Conservation (phyloP, 495 filamentous ascomycete species). For the Geopyxis carbonaria region DNA sequence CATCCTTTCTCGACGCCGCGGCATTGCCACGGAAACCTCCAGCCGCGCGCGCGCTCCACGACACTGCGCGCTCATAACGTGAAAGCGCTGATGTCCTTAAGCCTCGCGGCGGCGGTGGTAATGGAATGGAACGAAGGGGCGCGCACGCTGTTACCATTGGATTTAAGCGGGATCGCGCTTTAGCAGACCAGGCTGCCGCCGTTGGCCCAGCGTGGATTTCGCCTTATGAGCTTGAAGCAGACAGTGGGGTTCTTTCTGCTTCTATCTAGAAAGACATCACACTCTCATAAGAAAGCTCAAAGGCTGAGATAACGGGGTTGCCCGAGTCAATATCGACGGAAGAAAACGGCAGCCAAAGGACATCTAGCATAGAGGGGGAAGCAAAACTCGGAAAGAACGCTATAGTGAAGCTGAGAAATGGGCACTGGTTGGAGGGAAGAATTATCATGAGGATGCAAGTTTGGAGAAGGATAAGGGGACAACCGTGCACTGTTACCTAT, state of each 20-base stretch:
- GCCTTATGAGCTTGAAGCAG: slow-evolving; percentile 59
- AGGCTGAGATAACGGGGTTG: slow-evolving; percentile 70
- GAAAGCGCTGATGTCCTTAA: too few relatives aligned
- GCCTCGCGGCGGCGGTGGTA: too few relatives aligned
- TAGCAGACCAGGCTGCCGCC: slow-evolving; percentile 56
- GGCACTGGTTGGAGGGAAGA: slow-evolving; percentile 65
- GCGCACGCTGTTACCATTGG: too few relatives aligned
- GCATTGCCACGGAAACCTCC: too few relatives aligned
- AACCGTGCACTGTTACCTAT: slow-evolving; percentile 64
- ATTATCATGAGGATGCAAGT: slow-evolving; percentile 50
- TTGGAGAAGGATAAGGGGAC: slow-evolving; percentile 33
- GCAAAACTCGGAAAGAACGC: slow-evolving; percentile 71
- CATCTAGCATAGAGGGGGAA: slow-evolving; percentile 70
- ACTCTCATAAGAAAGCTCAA: too few relatives aligned
- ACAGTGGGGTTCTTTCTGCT: slow-evolving; percentile 61
- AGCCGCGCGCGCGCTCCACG: too few relatives aligned
- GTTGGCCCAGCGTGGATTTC: slow-evolving; percentile 52
- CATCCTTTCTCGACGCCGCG: too few relatives aligned
- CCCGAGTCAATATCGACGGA: slow-evolving; percentile 77
- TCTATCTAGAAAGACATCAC: slow-evolving; percentile 62
- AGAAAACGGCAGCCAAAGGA: slow-evolving; percentile 74
- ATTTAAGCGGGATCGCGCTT: slow-evolving; percentile 76
- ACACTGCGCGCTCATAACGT: too few relatives aligned
- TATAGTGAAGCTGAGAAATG: slow-evolving; percentile 84
- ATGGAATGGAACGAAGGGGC: too few relatives aligned